Evolutionary conservation across 768 basidiomycete genomes (phyloP).

Genomic region (Mycena filopes): DNA sequence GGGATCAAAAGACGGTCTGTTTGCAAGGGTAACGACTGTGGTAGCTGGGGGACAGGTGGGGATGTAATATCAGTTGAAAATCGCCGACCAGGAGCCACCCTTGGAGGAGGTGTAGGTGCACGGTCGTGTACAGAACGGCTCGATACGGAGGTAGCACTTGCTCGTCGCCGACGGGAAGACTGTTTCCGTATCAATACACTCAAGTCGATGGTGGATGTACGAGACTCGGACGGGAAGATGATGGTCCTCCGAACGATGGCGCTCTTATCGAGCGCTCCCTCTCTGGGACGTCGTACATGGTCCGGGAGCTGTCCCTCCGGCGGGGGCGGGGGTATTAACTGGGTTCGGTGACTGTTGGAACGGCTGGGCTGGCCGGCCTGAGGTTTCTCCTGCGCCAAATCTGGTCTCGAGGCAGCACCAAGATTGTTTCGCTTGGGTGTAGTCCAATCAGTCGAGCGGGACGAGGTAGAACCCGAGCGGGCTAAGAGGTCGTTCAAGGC

Average conservation of each 20-base stretch:
- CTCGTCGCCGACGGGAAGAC: conserved; percentile 69
- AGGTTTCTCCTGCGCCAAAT: conserved; percentile 42
- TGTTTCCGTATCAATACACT: conserved; percentile 65
- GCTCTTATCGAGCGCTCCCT: conserved; percentile 52
- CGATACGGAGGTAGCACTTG: conserved; percentile 69
- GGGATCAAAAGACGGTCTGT: conserved; percentile 53
- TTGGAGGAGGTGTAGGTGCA: conserved; percentile 85
- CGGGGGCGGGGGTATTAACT: conserved; percentile 27
- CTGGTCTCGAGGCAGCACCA: conserved; percentile 39
- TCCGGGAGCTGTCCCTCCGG: conserved; percentile 41
- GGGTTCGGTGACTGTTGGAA: conserved; percentile 25
- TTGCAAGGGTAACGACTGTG: conserved; percentile 60
- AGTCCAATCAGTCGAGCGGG: conserved; percentile 61
- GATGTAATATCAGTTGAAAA: conserved; percentile 72
- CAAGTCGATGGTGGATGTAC: conserved; percentile 66
- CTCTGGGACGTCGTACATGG: conserved; percentile 52
- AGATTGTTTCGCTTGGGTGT: conserved; percentile 57
- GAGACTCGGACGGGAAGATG: conserved; percentile 78
- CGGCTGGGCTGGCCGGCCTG: conserved; percentile 13
- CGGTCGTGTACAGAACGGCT: conserved; percentile 84
- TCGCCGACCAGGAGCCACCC: conserved; percentile 60
- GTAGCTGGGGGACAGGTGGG: conserved; percentile 76
- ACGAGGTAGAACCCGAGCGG: conserved; percentile 76
- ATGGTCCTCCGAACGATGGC: conserved; percentile 81
- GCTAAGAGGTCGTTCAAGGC: conserved; percentile 77